These are phyloP conservation scores for Pittosporum tobira DNA, from an alignment of 129 eudicot species.

Conservation along the genomic window DNA sequence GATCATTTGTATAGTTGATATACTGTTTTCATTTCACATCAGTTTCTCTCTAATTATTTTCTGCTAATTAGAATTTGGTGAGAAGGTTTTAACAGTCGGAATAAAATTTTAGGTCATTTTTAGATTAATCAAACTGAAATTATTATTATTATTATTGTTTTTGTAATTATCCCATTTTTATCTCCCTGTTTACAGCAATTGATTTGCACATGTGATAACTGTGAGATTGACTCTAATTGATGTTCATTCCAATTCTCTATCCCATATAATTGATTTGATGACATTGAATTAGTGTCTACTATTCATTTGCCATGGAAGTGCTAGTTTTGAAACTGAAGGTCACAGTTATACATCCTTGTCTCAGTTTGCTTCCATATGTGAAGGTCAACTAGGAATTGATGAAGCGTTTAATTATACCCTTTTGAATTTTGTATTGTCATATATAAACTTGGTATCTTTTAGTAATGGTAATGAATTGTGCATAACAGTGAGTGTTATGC, in stretches of 20 bases:
- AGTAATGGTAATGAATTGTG: background rate
- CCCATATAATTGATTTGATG: no score
- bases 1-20: background rate
- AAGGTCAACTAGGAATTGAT: background rate
- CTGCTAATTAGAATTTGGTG: background rate
- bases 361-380: background rate
- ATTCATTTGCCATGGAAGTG: background rate
- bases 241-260: no score
- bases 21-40: background rate
- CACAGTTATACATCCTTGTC: background rate
- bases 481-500: conserved; percentile 2
- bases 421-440: background rate
- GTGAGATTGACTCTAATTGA: no score
- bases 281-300: background rate
- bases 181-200: no score
- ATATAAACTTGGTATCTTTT: background rate
- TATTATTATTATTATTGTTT: no score
- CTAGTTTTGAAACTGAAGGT: background rate
- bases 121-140: no score
- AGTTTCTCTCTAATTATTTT: background rate
- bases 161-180: no score
- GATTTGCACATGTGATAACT: no score
- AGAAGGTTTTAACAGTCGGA: background rate
- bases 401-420: background rate
- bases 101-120: no score